Conservation (phyloP, 805 yeast species). For the Vanderwaltozyma polyspora region DNA sequence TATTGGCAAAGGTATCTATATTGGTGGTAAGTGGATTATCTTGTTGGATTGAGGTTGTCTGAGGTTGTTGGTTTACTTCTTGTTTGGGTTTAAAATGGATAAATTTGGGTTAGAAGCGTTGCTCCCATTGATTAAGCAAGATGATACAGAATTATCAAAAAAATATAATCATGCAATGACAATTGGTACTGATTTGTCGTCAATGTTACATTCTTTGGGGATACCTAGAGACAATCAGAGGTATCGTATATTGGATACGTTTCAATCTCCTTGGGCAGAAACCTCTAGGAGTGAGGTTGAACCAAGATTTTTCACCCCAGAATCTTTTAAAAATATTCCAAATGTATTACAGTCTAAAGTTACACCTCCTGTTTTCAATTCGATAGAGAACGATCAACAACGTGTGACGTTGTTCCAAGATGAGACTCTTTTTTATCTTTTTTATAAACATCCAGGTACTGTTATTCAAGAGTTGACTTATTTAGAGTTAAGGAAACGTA, state of each 20-base stretch:
- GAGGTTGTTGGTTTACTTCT: no score
- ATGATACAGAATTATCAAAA: constrained; percentile 14
- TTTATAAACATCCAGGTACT: constrained; percentile 88
- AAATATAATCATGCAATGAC: constrained; percentile 25
- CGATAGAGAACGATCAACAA: constrained; percentile 29
- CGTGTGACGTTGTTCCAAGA: constrained; percentile 62
- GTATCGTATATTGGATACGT: constrained; percentile 32
- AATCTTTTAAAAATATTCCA: constrained; percentile 33
- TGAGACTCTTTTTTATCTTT: constrained; percentile 85
- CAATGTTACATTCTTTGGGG: constrained; percentile 26
- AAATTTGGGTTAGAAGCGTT: constrained; percentile 26
- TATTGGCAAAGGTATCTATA: no score
- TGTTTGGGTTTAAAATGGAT: constrained; percentile 19
- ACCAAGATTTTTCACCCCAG: constrained; percentile 65
- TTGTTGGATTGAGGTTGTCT: no score
- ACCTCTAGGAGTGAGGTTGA: constrained; percentile 83
- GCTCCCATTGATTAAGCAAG: constrained; percentile 23
- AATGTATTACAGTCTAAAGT: constrained; percentile 21
- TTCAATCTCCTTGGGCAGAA: constrained; percentile 93
- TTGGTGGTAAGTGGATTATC: no score
- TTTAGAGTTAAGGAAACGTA: constrained; percentile 76
- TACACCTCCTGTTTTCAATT: constrained; percentile 25
- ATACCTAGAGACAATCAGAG: constrained; percentile 19
- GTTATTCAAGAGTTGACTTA: constrained; percentile 90
- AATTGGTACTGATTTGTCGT: constrained; percentile 25